Evolutionary conservation across 1,284 basidiomycete genomes (phyloP).

Genomic region (Coriolopsis trogii): DNA sequence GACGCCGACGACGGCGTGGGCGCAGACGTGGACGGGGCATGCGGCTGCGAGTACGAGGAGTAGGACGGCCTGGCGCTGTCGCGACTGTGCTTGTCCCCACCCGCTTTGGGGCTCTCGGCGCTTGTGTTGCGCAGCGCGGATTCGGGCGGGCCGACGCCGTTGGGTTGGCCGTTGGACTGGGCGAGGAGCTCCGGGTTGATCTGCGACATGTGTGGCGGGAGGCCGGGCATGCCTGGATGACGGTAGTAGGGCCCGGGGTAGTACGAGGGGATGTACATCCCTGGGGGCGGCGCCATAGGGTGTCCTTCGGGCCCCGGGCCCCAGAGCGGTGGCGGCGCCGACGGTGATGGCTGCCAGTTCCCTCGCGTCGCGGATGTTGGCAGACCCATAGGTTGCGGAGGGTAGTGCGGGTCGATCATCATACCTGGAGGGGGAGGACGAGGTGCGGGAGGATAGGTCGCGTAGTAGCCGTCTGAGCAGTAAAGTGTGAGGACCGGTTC

Average conservation of each 20-base stretch:
- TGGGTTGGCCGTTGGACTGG: conserved; percentile 20
- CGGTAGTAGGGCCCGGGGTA: conserved; percentile 54
- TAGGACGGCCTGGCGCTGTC: background rate
- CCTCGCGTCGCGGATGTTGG: conserved; percentile 56
- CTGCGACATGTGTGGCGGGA: conserved; percentile 32
- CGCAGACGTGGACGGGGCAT: conserved; percentile 15
- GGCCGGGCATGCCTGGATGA: conserved; percentile 31
- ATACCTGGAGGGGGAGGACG: conserved; percentile 31
- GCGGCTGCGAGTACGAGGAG: background rate
- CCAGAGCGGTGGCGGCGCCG: conserved; percentile 33
- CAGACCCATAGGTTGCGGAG: conserved; percentile 44
- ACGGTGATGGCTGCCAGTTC: conserved; percentile 31
- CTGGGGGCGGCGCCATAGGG: conserved; percentile 32
- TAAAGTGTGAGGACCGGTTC: conserved; percentile 19
- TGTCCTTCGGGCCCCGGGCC: conserved; percentile 39
- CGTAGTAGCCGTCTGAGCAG: conserved; percentile 13
- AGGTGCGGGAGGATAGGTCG: conserved; percentile 26
- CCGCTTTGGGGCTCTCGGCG: conserved; percentile 7
- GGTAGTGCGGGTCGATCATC: conserved; percentile 37
- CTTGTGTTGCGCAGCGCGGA: conserved; percentile 21
- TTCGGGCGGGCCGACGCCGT: conserved; percentile 22
- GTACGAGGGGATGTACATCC: conserved; percentile 41
- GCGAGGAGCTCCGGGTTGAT: conserved; percentile 25
- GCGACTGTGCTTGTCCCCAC: background rate
- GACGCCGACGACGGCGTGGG: background rate